Base-by-base conservation (phyloP, 208 protist species). In the Trypanosoma conorhini region DNA sequence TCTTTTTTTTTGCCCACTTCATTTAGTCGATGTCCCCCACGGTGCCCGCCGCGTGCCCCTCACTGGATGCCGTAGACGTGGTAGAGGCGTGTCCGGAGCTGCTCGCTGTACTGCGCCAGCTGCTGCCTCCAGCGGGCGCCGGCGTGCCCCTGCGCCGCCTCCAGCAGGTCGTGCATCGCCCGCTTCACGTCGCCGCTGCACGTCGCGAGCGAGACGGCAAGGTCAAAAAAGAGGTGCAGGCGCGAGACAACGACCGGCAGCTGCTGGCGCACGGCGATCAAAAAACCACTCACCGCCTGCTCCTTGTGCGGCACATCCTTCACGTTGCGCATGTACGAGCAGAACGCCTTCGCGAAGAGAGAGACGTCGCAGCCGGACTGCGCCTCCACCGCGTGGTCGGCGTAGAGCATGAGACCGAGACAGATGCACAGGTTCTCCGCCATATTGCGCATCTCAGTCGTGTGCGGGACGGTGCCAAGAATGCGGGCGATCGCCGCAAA, bases 401-500 rank as follows among this genome's bases (percentile, higher is more conserved):
- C 61, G 71, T 87, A 92, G 3, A 94, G 66, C 72, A 89, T 86
- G 31, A 88, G 64, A 21, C 91, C 91, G 13, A 96, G 72, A 74
- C 79, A 92, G 35, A 93, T 75, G 19, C 80, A 70, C 52, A 93
- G 74, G 64, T 96, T 96, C 67, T 96, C 91, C 5, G 82, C 85
- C 88, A 93, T 93, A 70, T 92, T 94, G 26, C 86, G 80, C 87
- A 93, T 91, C 33, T 94, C 88, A 0, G 85, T 81, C 22, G 70
- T 87, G 21, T 87, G 57, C 17, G 76, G 58, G 3, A 44, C 50
- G 44, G 42, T 42, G 21, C 70, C 66, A 28, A 96, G 70, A 15
- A 87, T 55, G 22, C 61, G 65, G 3, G 79, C 81, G 24, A 96
- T 69, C 28, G 71, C 60, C 3, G 67, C 65, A 61, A 89, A 94